Evolutionary conservation across 169 alveolate species (phyloP).

Genomic region (Miamiensis avidus): DNA sequence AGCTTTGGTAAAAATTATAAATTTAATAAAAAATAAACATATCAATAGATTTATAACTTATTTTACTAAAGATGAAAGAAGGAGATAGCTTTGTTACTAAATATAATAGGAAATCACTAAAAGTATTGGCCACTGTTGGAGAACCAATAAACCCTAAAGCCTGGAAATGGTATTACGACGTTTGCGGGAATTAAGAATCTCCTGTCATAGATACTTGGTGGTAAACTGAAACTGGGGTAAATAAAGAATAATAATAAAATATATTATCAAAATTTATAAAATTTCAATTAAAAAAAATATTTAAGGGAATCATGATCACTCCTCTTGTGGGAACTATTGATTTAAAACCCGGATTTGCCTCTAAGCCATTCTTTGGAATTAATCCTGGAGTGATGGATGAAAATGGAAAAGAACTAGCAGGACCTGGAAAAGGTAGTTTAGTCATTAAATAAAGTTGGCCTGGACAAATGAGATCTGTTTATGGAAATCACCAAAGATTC

Average conservation of each 20-base stretch:
- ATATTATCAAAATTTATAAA: too few species aligned
- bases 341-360: background rate
- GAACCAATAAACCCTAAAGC: background rate
- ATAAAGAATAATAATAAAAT: too few species aligned
- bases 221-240: background rate
- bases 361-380: background rate
- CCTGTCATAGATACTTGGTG: background rate
- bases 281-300: too few species aligned
- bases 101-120: background rate
- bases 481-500: background rate
- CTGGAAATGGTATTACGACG: background rate
- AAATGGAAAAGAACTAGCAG: background rate
- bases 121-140: background rate
- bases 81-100: background rate
- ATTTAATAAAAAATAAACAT: too few species aligned
- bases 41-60: too few species aligned
- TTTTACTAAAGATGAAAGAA: background rate
- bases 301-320: background rate
- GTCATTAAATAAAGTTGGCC: background rate
- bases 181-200: background rate
- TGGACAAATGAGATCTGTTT: background rate
- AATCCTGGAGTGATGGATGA: background rate
- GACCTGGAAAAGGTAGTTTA: background rate
- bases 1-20: slow-evolving; percentile 28
- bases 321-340: background rate